Percentiles rank a stretch among this genome's conserved stretches.
Evolutionary conservation across 129 eudicot genomes (phyloP).

Genomic region (Scalesia atractyloides): DNA sequence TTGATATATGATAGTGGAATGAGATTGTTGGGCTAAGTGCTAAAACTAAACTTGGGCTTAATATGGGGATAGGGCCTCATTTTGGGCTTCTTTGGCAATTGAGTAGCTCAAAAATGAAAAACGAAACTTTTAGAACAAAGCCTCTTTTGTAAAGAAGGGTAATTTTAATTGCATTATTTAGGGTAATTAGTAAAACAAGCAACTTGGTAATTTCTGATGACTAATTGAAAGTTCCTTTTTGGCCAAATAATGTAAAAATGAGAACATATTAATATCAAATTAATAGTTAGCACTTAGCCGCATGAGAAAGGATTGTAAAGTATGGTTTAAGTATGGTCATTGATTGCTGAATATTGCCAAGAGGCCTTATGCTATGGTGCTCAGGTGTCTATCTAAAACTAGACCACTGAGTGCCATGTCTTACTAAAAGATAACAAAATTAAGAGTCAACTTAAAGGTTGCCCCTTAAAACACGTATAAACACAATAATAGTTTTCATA

Average conservation of each 20-base stretch:
- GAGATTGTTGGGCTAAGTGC: not conserved
- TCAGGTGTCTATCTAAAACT: too few relatives aligned
- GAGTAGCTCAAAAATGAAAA: not conserved
- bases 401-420: too few relatives aligned
- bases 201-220: not conserved
- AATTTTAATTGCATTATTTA: not conserved
- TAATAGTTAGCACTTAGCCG: too few relatives aligned
- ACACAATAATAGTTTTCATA: conserved; percentile 4
- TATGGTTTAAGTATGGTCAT: too few relatives aligned
- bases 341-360: too few relatives aligned
- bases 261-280: not conserved
- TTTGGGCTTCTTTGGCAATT: not conserved
- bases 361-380: too few relatives aligned
- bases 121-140: not conserved
- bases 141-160: not conserved
- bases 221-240: not conserved
- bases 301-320: too few relatives aligned
- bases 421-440: too few relatives aligned
- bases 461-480: too few relatives aligned
- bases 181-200: not conserved
- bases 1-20: not conserved
- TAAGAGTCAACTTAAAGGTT: too few relatives aligned
- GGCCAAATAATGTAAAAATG: not conserved
- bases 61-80: not conserved
- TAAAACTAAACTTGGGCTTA: not conserved